Evolutionary conservation across 129 eudicot species (phyloP), one percentile per base, ranked within the genome.

Genomic region (Heracleum sosnowskyi): DNA sequence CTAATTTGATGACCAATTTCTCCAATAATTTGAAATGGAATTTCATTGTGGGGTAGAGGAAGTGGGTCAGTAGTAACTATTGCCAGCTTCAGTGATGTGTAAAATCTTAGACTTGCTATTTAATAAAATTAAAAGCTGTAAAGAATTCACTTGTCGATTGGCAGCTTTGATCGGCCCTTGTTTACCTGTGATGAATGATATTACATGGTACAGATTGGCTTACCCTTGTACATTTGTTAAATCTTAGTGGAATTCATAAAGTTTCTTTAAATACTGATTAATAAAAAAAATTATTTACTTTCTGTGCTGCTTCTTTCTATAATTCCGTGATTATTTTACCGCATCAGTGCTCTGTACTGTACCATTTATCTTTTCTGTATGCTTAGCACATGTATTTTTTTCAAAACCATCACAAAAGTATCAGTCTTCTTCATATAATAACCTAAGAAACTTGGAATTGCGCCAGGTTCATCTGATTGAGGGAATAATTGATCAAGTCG

Each of bases 401-500:
- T 17, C 7, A 5, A 18, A 60, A 26, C 6, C 33, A 60, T 60
- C 68, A 60, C 68, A n/a, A 26, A 60, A 60, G 68, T 60, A 26
- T 60, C 64, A 60, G 29, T 26, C 11, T 60, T 55, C 49, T 72
- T 72, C 12, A 62, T 34, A 15, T 74, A 29, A 4, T 29, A 29
- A 28, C 35, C n/a, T 46, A 13, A 26, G 5, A 74, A 31, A 44
- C 46, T 22, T 66, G 44, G 69, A 34, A 33, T 47, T 64, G 17
- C 69, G 86, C 76, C 76, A 93, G 98, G 98, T 91, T 84, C 97
- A 91, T 88, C 90, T 93, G 74, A 93, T 93, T 3, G 97, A 93
- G 88, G 98, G 98, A 37, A 89, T 91, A 63, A 91, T 93, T 49
- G 97, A 93, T 86, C 97, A 93, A 84, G 97, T 93, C 28, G 98